Conservation (phyloP, 768 basidiomycete species). For the Pholiota microspora region DNA sequence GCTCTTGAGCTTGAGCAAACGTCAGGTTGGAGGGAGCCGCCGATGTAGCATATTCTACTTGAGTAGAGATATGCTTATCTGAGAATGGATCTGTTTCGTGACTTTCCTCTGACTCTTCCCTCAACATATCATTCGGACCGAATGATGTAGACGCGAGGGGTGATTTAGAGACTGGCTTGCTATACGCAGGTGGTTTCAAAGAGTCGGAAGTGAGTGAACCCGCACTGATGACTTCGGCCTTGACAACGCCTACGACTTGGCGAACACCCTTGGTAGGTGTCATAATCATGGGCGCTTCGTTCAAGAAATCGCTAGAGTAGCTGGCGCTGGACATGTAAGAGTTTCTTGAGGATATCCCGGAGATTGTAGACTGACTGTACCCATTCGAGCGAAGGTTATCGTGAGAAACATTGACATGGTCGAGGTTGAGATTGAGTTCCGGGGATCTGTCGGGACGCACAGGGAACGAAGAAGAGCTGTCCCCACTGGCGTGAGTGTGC, state of each 20-base stretch:
- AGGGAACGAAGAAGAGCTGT: conserved; percentile 40
- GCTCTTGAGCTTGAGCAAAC: conserved; percentile 29
- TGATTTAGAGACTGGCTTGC: conserved; percentile 52
- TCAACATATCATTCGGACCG: conserved; percentile 62
- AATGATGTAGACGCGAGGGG: conserved; percentile 73
- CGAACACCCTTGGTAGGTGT: conserved; percentile 66
- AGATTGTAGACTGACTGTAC: conserved; percentile 48
- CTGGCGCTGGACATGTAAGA: conserved; percentile 77
- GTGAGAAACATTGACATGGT: conserved; percentile 59
- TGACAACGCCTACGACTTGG: conserved; percentile 73
- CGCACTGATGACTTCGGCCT: conserved; percentile 75
- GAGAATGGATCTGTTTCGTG: conserved; percentile 63
- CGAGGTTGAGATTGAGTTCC: conserved; percentile 60
- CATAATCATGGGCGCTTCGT: conserved; percentile 81
- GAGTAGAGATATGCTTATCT: conserved; percentile 51
- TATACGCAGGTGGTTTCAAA: conserved; percentile 36
- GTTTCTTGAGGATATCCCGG: conserved; percentile 48
- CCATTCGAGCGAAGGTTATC: conserved; percentile 40
- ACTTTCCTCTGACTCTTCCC: conserved; percentile 49
- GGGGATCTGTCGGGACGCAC: conserved; percentile 56
- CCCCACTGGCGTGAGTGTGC: conserved; percentile 24
- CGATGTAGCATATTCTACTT: conserved; percentile 32
- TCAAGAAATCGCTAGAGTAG: conserved; percentile 75
- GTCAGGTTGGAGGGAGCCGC: conserved; percentile 39
- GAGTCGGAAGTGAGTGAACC: conserved; percentile 38